phyloP scores from a whole-genome alignment of 1,284 basidiomycete species.

The Cryptococcus sp. region DNA sequence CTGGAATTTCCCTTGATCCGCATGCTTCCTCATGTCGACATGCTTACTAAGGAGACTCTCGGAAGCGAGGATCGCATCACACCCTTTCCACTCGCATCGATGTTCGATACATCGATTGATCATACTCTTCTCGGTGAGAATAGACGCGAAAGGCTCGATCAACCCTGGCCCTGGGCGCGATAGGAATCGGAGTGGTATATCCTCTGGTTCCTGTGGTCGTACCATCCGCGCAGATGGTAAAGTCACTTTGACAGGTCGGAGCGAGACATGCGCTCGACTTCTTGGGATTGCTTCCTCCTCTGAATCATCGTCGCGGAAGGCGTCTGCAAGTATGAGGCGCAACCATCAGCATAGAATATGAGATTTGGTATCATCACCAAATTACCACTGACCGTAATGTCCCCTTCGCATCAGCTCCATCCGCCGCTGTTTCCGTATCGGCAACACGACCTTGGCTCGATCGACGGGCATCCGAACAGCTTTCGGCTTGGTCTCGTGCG shows the following conservation, averaged over 20 bases:
- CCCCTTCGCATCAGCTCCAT: conserved; percentile 23
- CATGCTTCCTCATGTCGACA: conserved; percentile 25
- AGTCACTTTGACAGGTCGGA: conserved; percentile 19
- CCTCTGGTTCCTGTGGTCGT: conserved; percentile 29
- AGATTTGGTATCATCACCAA: not conserved
- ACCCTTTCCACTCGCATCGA: conserved; percentile 42
- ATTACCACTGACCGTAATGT: conserved; percentile 23
- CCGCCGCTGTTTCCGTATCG: conserved; percentile 17
- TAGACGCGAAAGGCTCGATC: conserved; percentile 29
- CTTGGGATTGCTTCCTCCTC: conserved; percentile 16
- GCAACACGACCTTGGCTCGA: conserved; percentile 24
- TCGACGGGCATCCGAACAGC: conserved; percentile 12
- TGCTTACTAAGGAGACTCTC: conserved; percentile 35
- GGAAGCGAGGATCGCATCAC: conserved; percentile 33
- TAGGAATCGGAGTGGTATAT: conserved; percentile 30
- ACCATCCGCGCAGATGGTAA: conserved; percentile 11
- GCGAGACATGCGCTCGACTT: conserved; percentile 6
- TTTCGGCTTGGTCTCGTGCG: not conserved
- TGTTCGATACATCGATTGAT: conserved; percentile 25
- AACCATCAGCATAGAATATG: too few relatives aligned
- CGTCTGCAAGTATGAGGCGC: conserved; percentile 10
- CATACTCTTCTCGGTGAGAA: conserved; percentile 29
- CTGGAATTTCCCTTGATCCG: conserved; percentile 22
- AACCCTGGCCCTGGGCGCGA: conserved; percentile 27
- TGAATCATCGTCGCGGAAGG: conserved; percentile 32